Conservation (phyloP, 257 asterid species). For the Solanum etuberosum region DNA sequence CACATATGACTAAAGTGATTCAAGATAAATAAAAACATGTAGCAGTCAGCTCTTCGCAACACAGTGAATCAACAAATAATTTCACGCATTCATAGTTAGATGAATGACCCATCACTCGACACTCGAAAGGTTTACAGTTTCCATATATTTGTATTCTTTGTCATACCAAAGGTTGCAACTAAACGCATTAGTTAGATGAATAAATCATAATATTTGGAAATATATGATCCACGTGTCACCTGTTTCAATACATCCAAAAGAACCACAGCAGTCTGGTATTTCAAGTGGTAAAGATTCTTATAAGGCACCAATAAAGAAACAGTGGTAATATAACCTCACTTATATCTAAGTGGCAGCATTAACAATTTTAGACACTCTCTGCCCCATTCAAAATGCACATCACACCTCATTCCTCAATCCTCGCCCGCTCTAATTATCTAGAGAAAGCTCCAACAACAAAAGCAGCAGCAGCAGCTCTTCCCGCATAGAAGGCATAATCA, state of each 20-base stretch:
- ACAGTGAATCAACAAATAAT: neutral
- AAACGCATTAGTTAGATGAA: neutral
- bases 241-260: neutral
- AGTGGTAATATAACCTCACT: neutral
- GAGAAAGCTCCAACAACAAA: neutral
- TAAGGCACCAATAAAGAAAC: neutral
- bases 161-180: neutral
- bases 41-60: neutral
- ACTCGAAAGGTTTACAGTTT: neutral
- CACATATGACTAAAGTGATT: neutral
- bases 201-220: neutral
- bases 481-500: neutral
- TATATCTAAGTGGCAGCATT: neutral
- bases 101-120: neutral
- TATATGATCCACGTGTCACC: neutral
- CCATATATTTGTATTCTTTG: neutral
- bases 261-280: neutral
- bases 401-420: neutral
- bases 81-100: neutral
- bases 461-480: neutral
- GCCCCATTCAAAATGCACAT: neutral
- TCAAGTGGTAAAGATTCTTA: neutral
- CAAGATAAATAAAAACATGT: neutral
- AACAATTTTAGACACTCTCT: neutral
- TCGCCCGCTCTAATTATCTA: neutral